A percentile compares a stretch with the other conserved stretches of the same genome.
Evolutionary conservation across 2,329 filamentous ascomycete genomes (phyloP).

Genomic region (Beauveria sp.): DNA sequence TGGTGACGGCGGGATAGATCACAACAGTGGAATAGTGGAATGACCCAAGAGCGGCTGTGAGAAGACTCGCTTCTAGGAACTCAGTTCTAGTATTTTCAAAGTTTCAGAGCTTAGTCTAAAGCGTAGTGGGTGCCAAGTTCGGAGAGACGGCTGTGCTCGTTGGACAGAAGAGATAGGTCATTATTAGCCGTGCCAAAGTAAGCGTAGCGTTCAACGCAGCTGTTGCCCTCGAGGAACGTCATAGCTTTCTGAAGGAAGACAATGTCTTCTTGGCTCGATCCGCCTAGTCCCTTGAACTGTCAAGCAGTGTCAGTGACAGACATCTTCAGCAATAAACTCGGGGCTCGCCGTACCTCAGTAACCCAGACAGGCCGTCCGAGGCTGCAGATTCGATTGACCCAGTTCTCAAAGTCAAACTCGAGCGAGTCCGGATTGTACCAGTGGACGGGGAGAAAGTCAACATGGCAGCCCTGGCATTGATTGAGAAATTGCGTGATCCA

Average conservation of each 20-base stretch:
- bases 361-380: slow-evolving; percentile 36
- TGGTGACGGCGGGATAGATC: too few species aligned
- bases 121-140: slow-evolving; percentile 3
- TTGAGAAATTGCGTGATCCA: slow-evolving; percentile 36
- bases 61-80: too few species aligned
- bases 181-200: slow-evolving; percentile 24
- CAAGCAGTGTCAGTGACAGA: background rate
- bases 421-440: slow-evolving; percentile 35
- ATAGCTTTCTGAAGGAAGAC: slow-evolving; percentile 35
- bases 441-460: slow-evolving; percentile 38
- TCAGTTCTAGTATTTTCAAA: too few species aligned
- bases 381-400: slow-evolving; percentile 30
- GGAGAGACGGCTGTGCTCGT: background rate
- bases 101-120: background rate
- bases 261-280: slow-evolving; percentile 21
- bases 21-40: too few species aligned
- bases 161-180: slow-evolving; percentile 13
- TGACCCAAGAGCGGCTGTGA: too few species aligned
- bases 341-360: slow-evolving; percentile 26
- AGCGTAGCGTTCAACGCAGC: slow-evolving; percentile 31
- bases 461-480: slow-evolving; percentile 32
- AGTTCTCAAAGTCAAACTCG: slow-evolving; percentile 33
- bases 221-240: slow-evolving; percentile 33
- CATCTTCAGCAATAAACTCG: background rate
- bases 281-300: slow-evolving; percentile 24